Evolutionary conservation across 805 yeast species (phyloP).

Genomic region (Saturnispora sanitii): DNA sequence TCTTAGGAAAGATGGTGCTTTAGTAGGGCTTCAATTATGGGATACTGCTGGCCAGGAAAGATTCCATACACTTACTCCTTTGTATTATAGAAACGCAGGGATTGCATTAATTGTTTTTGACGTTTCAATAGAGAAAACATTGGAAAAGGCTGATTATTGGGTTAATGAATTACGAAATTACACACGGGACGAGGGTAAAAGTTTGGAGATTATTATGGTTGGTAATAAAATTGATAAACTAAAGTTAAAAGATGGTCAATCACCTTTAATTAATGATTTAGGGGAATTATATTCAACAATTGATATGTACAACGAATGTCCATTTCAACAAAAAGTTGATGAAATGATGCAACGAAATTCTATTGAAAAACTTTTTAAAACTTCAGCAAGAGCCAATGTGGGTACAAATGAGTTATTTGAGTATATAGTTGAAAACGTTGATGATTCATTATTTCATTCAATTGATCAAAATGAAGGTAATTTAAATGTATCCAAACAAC

Average conservation of each 20-base stretch:
- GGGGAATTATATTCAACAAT: background rate
- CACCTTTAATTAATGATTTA: background rate
- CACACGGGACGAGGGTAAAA: constrained; percentile 14
- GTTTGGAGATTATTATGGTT: constrained; percentile 40
- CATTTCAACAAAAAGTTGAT: constrained; percentile 16
- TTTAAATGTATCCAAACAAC: constrained; percentile 6
- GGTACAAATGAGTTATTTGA: constrained; percentile 43
- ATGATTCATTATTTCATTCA: constrained; percentile 21
- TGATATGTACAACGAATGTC: constrained; percentile 14
- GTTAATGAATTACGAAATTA: constrained; percentile 55
- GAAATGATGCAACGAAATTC: constrained; percentile 18
- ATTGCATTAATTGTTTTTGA: constrained; percentile 87
- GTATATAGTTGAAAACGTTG: constrained; percentile 22
- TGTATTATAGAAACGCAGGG: constrained; percentile 74
- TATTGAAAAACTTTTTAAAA: constrained; percentile 25
- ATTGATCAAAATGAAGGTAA: constrained; percentile 13
- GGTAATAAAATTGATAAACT: constrained; percentile 78
- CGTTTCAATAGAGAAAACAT: constrained; percentile 41
- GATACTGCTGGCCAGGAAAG: constrained; percentile 97
- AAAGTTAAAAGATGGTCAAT: constrained; percentile 11
- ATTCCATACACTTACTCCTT: constrained; percentile 72
- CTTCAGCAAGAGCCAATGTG: constrained; percentile 65
- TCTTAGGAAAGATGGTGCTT: constrained; percentile 19
- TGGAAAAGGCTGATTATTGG: constrained; percentile 80
- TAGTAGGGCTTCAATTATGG: constrained; percentile 61